Evolutionary conservation across 2,329 filamentous ascomycete species (phyloP).

Genomic region (Aspergillus bombycis): DNA sequence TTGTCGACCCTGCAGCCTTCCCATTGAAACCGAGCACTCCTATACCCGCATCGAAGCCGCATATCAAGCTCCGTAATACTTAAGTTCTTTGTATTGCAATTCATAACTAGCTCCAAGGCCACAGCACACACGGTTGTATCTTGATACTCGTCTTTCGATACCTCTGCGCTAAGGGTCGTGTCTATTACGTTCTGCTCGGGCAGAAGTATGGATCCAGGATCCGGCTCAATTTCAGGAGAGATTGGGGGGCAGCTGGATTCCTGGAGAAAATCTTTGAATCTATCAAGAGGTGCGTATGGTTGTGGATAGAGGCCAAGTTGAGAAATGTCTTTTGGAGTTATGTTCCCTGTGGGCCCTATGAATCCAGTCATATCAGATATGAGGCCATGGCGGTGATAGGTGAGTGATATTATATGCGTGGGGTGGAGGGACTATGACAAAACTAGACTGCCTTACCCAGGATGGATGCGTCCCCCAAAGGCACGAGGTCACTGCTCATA

Average conservation of each 20-base stretch:
- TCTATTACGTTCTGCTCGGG: background rate
- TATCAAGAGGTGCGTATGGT: background rate
- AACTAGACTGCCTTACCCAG: background rate
- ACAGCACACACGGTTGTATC: slow-evolving; percentile 10
- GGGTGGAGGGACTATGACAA: background rate
- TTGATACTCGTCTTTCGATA: background rate
- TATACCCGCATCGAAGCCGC: slow-evolving; percentile 8
- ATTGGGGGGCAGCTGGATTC: background rate
- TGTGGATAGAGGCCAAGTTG: background rate
- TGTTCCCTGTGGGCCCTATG: background rate
- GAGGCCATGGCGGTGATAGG: background rate
- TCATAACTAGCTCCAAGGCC: background rate
- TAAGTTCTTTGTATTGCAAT: slow-evolving; percentile 4
- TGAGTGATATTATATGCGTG: background rate
- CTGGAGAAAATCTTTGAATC: background rate
- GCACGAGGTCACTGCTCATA: background rate
- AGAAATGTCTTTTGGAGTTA: background rate
- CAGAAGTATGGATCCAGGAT: background rate
- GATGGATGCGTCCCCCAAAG: background rate
- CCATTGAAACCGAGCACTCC: slow-evolving; percentile 4
- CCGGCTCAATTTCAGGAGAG: background rate
- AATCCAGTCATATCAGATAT: background rate
- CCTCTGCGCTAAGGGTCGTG: background rate
- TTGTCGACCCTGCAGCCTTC: slow-evolving; percentile 11
- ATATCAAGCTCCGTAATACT: slow-evolving; percentile 6